phyloP scores from a whole-genome alignment of 257 asterid genomes.

The Salvia rosmarinus region DNA sequence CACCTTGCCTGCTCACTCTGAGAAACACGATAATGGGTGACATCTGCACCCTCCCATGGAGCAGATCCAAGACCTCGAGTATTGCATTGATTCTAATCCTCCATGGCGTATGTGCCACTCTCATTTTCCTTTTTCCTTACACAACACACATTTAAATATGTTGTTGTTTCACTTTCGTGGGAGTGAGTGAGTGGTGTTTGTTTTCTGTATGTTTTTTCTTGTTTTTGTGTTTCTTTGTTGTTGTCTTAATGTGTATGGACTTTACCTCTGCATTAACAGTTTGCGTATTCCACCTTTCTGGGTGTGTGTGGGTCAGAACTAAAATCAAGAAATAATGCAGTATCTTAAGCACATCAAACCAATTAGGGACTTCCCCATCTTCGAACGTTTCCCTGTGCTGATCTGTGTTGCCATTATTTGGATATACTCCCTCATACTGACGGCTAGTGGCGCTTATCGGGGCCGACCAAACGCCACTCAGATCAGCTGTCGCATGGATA shows the following conservation, averaged over 20 bases:
- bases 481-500: slow-evolving; percentile 83
- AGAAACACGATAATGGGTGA: slow-evolving; percentile 54
- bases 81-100: slow-evolving; percentile 96
- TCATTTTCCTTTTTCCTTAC: slow-evolving; percentile 19
- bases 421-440: slow-evolving; percentile 80
- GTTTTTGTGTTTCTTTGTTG: neutral
- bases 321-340: slow-evolving; percentile 52
- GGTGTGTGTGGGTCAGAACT: neutral
- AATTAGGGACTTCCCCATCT: slow-evolving; percentile 85
- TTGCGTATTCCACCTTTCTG: slow-evolving; percentile 15
- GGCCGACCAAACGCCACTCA: slow-evolving; percentile 60
- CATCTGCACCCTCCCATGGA: slow-evolving; percentile 91
- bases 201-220: neutral
- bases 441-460: slow-evolving; percentile 92
- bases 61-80: slow-evolving; percentile 93
- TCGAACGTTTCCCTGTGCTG: slow-evolving; percentile 87
- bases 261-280: slow-evolving; percentile 11
- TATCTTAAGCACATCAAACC: slow-evolving; percentile 90
- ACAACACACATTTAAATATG: slow-evolving; percentile 8
- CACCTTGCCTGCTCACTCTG: neutral
- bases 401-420: slow-evolving; percentile 74
- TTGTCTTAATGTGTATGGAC: slow-evolving; percentile 16
- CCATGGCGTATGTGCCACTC: slow-evolving; percentile 72
- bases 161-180: slow-evolving; percentile 11
- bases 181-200: slow-evolving; percentile 16